Base-by-base conservation (phyloP, 169 alveolate species). In the Cyclospora cayetanensis region DNA sequence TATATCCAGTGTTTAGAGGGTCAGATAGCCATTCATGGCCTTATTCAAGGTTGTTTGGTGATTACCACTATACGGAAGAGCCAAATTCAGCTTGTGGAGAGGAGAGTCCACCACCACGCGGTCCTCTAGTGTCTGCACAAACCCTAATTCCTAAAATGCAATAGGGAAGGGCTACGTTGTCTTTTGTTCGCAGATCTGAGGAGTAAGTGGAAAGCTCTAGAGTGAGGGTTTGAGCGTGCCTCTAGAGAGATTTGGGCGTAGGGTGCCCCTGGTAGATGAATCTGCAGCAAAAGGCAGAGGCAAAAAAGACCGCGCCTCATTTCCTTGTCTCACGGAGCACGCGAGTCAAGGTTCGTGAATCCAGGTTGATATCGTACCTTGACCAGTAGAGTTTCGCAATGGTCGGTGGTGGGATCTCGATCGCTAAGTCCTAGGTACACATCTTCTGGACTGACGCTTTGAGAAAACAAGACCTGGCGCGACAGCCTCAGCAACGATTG, bases 41-140 rank as follows among this genome's bases (percentile, higher is more conserved):
- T 46, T 55, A 46, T 46, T 46, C 60, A 15, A 11, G n/a, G 7
- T 46, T 46, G 3, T 55, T 55, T 0, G 27, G 70, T 27, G 42
- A 41, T 42, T 7, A 77, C 88, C 88, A 22, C 53, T 42, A 22
- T 82, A 82, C 2, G 90, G 79, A 29, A 82, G 37, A 15, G 90
- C 60, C n/a, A 82, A 77, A 25, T 82, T 82, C 60, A 82, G 37
- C 34, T 42, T 29, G 55, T 82, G 37, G 31, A n/a, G 42, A n/a
- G 90, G 90, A 5, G 90, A 53, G 41, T 52, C 42, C 29, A 82
- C 79, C n/a, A 82, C 60, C 42, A 82, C 27, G 27, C 90, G 90
- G 42, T 53, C 90, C 25, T 53, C 60, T n/a, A 82, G 12, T 11
- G 77, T 55, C 77, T 82, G 79, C n/a, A 31, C 60, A 82, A 55